Conservation (phyloP, 345 rosid genomes). For the Erodium maritimum region DNA sequence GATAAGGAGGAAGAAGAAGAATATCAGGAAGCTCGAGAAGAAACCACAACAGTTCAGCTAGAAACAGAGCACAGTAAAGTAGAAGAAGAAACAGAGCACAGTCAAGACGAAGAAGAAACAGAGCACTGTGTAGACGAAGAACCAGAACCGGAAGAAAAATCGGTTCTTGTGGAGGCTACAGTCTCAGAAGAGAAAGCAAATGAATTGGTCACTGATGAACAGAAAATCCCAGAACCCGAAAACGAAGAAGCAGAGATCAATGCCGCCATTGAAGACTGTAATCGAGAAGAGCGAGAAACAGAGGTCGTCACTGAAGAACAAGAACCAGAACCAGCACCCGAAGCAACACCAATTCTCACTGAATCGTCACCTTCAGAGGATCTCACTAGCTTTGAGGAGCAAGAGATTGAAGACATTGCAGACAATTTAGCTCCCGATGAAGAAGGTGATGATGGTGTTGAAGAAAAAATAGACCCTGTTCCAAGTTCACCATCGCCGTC, state of each 20-base stretch:
- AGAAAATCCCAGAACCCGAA: neutral
- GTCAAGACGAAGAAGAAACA: too few species aligned
- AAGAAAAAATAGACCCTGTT: neutral
- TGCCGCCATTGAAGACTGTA: neutral
- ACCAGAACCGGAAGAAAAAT: neutral
- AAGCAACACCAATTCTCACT: neutral
- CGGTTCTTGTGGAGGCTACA: neutral
- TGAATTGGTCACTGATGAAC: constrained; percentile 1
- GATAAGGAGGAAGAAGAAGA: constrained; percentile 10
- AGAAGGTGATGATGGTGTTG: constrained; percentile 9
- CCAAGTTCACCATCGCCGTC: neutral
- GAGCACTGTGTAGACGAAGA: constrained; percentile 10
- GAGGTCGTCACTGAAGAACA: neutral
- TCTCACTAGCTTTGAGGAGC: constrained; percentile 2
- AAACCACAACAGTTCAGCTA: constrained; percentile 5
- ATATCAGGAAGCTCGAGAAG: constrained; percentile 6
- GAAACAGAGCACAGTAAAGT: constrained; percentile 20
- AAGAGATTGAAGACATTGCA: constrained; percentile 14
- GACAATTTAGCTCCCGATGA: constrained; percentile 1
- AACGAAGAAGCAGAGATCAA: neutral
- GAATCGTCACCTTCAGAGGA: neutral
- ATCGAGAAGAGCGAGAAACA: neutral
- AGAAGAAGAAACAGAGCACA: too few species aligned
- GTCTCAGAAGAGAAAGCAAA: neutral
- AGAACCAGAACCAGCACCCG: neutral